phyloP scores from a whole-genome alignment of 345 rosid species.

The Sonneratia alba region DNA sequence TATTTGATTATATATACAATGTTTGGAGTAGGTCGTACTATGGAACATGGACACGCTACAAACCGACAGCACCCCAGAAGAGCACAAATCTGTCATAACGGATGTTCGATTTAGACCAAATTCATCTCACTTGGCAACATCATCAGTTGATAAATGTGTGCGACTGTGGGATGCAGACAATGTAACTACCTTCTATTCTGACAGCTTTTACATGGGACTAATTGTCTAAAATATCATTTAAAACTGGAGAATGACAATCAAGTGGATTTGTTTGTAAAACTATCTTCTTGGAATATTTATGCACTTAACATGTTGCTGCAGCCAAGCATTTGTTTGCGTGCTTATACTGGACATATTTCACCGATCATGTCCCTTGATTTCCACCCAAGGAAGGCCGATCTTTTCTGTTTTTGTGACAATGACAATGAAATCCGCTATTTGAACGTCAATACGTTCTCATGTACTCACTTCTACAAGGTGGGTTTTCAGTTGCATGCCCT shows the following conservation, averaged over 20 bases:
- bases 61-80: slow-evolving; percentile 44
- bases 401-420: slow-evolving; percentile 50
- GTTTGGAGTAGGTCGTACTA: slow-evolving; percentile 34
- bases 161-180: slow-evolving; percentile 58
- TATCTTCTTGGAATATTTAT: not conserved
- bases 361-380: slow-evolving; percentile 61
- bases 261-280: not conserved
- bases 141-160: slow-evolving; percentile 61
- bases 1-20: not conserved
- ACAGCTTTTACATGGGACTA: not conserved
- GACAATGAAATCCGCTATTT: slow-evolving; percentile 48
- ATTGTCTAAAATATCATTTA: not conserved
- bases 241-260: not conserved
- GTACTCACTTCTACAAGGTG: slow-evolving; percentile 44
- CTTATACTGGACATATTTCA: slow-evolving; percentile 39
- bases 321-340: slow-evolving; percentile 41
- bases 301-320: slow-evolving; percentile 18
- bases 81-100: slow-evolving; percentile 47
- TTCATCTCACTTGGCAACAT: slow-evolving; percentile 56
- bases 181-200: slow-evolving; percentile 20
- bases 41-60: slow-evolving; percentile 60
- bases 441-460: slow-evolving; percentile 38
- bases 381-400: slow-evolving; percentile 55
- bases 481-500: not conserved
- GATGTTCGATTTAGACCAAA: slow-evolving; percentile 69